phyloP scores from a whole-genome alignment of 345 rosid genomes.

The Corymbia maculata region DNA sequence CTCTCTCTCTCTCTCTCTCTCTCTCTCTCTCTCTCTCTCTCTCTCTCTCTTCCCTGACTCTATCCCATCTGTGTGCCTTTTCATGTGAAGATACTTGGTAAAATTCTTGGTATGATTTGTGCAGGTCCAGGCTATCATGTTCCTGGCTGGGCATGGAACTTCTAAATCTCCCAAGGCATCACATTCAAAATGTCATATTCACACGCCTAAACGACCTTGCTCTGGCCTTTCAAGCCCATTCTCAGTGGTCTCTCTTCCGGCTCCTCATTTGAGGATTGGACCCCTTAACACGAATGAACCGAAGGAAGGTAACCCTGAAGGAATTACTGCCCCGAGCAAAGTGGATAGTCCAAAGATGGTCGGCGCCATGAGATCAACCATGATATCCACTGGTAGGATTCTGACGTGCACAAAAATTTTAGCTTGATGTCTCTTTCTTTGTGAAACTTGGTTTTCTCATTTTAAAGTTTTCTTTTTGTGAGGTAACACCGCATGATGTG shows the following conservation, averaged over 20 bases:
- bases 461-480: not conserved
- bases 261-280: constrained; percentile 28
- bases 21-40: not conserved
- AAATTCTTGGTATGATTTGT: not conserved
- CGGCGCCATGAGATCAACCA: constrained; percentile 15
- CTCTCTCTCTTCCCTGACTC: not conserved
- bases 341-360: constrained; percentile 19
- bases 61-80: not conserved
- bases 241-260: constrained; percentile 51
- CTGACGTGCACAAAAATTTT: not conserved
- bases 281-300: constrained; percentile 19
- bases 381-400: constrained; percentile 55
- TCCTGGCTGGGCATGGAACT: constrained; percentile 50
- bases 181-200: constrained; percentile 21
- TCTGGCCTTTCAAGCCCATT: constrained; percentile 35
- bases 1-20: too few species aligned
- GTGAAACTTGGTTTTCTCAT: not conserved
- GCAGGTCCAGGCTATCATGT: constrained; percentile 83
- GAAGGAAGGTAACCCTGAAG: not conserved
- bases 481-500: not conserved
- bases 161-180: constrained; percentile 6
- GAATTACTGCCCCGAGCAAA: constrained; percentile 19
- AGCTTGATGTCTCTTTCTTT: not conserved
- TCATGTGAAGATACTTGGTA: not conserved
- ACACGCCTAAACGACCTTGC: constrained; percentile 24